A percentile compares a stretch with the other conserved stretches of the same genome.
phyloP scores from a whole-genome alignment of 1,284 basidiomycete species.

The Volvariella volvacea region DNA sequence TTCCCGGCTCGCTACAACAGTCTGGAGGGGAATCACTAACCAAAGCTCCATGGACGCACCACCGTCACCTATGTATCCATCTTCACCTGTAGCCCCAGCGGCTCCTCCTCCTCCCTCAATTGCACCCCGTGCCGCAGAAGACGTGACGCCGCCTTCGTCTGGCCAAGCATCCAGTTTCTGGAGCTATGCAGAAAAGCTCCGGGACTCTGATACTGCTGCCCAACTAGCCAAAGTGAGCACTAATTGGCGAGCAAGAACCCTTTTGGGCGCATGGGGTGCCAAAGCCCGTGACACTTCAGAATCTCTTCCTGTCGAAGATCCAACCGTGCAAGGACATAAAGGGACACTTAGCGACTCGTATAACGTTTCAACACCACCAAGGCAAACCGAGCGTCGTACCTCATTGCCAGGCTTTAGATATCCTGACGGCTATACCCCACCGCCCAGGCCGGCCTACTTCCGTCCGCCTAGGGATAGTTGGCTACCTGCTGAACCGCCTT shows the following conservation, averaged over 20 bases:
- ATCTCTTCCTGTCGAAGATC: background rate
- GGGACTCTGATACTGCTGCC: conserved; percentile 65
- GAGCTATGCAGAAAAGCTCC: conserved; percentile 67
- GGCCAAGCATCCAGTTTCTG: conserved; percentile 36
- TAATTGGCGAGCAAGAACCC: conserved; percentile 63
- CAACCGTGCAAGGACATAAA: background rate
- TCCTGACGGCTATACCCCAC: conserved; percentile 40
- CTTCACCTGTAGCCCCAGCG: conserved; percentile 15
- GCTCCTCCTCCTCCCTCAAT: conserved; percentile 22
- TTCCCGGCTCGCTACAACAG: conserved; percentile 48
- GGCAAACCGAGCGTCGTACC: conserved; percentile 22
- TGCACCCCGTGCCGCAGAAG: conserved; percentile 18
- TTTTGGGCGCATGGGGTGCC: conserved; percentile 34
- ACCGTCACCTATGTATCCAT: conserved; percentile 28
- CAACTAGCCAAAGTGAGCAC: conserved; percentile 63
- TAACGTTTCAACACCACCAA: conserved; percentile 7
- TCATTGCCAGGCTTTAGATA: conserved; percentile 38
- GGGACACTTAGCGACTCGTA: conserved; percentile 8
- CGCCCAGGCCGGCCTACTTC: conserved; percentile 52
- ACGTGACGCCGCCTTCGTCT: conserved; percentile 9
- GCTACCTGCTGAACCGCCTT: conserved; percentile 12
- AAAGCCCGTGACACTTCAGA: background rate
- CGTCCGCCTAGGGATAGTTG: conserved; percentile 52
- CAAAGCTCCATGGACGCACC: conserved; percentile 64
- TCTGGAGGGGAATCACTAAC: conserved; percentile 73